A percentile compares a stretch with the other conserved stretches of the same genome.
Evolutionary conservation across 495 filamentous ascomycete genomes (phyloP).

Genomic region (Daldinia caldariorum): DNA sequence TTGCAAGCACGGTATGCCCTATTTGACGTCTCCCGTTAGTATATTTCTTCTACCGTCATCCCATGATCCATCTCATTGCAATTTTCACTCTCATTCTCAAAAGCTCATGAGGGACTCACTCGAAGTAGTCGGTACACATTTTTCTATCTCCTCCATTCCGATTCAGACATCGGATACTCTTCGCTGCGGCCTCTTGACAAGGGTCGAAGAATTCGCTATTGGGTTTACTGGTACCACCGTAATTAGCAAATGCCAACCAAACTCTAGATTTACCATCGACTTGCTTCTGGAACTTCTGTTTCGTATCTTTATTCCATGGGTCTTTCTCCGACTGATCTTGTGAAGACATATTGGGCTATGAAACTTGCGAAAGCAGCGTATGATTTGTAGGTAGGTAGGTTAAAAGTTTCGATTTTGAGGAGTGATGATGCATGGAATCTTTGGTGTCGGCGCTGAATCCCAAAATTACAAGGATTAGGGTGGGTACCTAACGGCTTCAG

Average conservation of each 20-base stretch:
- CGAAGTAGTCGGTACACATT: conserved; percentile 94
- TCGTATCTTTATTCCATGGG: conserved; percentile 56
- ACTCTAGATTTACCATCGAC: neutral
- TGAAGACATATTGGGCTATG: conserved; percentile 40
- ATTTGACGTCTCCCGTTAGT: conserved; percentile 34
- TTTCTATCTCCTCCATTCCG: conserved; percentile 83
- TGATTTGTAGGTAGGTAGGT: neutral
- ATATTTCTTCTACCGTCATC: neutral
- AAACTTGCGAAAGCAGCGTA: neutral
- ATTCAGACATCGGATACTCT: conserved; percentile 85
- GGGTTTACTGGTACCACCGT: conserved; percentile 68
- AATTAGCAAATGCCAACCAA: conserved; percentile 6
- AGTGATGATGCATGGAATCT: conserved; percentile 14
- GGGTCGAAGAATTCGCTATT: conserved; percentile 91
- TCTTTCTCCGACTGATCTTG: conserved; percentile 25
- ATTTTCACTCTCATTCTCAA: neutral
- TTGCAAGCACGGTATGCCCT: conserved; percentile 96
- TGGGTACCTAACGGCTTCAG: neutral
- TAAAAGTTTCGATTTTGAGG: neutral
- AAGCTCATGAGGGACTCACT: conserved; percentile 65
- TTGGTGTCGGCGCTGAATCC: too few relatives aligned
- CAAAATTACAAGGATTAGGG: neutral
- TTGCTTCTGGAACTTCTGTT: conserved; percentile 58
- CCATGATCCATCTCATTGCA: neutral
- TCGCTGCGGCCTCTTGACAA: conserved; percentile 90